phyloP scores from a whole-genome alignment of 148 eudicot genomes.

The Limonium bicolor region DNA sequence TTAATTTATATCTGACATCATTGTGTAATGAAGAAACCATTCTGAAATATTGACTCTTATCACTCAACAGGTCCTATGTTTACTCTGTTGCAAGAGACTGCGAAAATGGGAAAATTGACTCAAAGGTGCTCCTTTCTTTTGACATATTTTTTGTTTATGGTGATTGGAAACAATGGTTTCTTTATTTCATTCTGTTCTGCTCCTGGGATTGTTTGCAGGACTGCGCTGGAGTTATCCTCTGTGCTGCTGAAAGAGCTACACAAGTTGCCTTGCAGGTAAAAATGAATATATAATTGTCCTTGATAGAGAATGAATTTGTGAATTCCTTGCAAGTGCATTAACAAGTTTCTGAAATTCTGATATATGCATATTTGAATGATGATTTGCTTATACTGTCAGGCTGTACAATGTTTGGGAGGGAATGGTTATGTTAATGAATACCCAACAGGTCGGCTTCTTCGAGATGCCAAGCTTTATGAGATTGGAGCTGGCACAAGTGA shows the following conservation, averaged over 20 bases:
- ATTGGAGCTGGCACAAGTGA: slow-evolving; percentile 99
- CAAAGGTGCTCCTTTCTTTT: slow-evolving; percentile 40
- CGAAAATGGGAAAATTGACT: slow-evolving; percentile 52
- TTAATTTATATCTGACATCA: too few species aligned
- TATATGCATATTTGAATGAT: neutral
- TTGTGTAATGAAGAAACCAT: too few species aligned
- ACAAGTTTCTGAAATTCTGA: too few species aligned
- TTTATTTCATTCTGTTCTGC: neutral
- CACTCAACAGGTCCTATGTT: slow-evolving; percentile 85
- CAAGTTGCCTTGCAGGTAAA: slow-evolving; percentile 97
- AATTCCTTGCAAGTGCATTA: too few species aligned
- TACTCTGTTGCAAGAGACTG: slow-evolving; percentile 97
- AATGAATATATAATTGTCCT: neutral
- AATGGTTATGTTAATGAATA: slow-evolving; percentile 93
- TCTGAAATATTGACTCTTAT: too few species aligned
- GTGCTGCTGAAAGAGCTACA: slow-evolving; percentile 96
- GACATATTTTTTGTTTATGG: neutral
- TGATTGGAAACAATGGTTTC: too few species aligned
- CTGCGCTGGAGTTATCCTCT: slow-evolving; percentile 88
- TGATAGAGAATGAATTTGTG: too few species aligned
- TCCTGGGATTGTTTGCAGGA: slow-evolving; percentile 34
- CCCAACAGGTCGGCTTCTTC: slow-evolving; percentile 84
- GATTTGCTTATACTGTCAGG: slow-evolving; percentile 29
- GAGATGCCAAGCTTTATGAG: slow-evolving; percentile 94
- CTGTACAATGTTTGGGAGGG: slow-evolving; percentile 93